Evolutionary conservation across 345 rosid species (phyloP).

Genomic region (Salix dunnii): DNA sequence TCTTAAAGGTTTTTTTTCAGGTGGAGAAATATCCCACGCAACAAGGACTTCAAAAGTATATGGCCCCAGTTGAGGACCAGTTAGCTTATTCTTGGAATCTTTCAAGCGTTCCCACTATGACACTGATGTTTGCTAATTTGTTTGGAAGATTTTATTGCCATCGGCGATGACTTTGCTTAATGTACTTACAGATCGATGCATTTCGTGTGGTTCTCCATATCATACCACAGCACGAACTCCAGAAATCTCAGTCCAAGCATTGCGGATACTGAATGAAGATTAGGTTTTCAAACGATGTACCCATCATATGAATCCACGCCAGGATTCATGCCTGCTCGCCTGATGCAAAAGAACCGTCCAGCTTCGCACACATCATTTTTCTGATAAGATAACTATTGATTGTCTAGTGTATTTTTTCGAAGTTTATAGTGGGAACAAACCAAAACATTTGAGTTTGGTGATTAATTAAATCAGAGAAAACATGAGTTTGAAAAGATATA

Average conservation of each 20-base stretch:
- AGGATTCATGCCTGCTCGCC: neutral
- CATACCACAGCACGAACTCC: neutral
- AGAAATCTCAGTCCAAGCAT: neutral
- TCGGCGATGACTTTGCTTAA: neutral
- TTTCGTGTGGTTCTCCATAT: neutral
- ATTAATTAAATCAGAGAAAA: too few species aligned
- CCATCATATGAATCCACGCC: neutral
- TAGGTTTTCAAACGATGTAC: neutral
- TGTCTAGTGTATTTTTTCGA: too few species aligned
- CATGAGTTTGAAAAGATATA: too few species aligned
- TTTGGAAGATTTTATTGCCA: neutral
- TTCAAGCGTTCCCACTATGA: neutral
- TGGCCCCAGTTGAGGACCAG: neutral
- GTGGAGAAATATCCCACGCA: neutral
- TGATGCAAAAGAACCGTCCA: too few species aligned
- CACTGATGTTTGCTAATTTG: neutral
- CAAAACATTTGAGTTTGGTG: too few species aligned
- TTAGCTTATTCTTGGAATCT: neutral
- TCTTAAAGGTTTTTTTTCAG: neutral
- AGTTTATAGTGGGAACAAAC: too few species aligned
- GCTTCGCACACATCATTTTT: too few species aligned
- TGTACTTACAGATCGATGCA: neutral
- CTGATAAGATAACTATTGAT: too few species aligned
- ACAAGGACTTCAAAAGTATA: neutral
- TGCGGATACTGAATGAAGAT: neutral